Evolutionary conservation across 345 rosid species (phyloP), one percentile per base, ranked within the genome.

Genomic region (Gossypium mustelinum): DNA sequence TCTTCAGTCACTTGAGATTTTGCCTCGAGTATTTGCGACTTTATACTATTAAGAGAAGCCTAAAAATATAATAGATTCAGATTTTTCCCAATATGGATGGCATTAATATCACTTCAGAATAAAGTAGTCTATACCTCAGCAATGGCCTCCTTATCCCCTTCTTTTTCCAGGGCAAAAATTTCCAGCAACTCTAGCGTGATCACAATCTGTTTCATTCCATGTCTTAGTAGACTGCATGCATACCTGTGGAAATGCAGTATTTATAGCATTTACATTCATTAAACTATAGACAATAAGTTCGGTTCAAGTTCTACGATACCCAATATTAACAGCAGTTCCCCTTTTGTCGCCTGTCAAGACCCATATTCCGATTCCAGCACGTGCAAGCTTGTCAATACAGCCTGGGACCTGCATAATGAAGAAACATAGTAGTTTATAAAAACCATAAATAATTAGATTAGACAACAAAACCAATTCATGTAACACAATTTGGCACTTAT

Each of bases 271-370:
- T 67, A 73, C 24, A 1, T 51, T 71, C 68, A 68, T 44, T 29
- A 72, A 70, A 73, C 67, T 68, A 73, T 7, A 56, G 58, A 77
- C 34, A 44, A 59, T 25, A 47, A 45, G 2, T 66, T 7, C 39
- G 58, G 69, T 56, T 72, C 57, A 75, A 11, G 52, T 72, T 77
- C 18, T 17, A 7, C n/a, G 68, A 4, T 91, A 92, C 97, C 98
- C 98, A 2, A 92, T 92, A 83, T 92, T 94, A 61, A 94, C 77
- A 2, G 97, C 98, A 0, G 98, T 92, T 84, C 93, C 98, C 79
- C 86, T 86, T 86, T 89, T 92, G 79, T 94, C 98, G 0, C 98
- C 97, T 0, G 98, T 94, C 80, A 94, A 78, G 72, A 94, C 87
- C 98, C 98, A 94, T 84, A 94, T 72, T 78, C 85, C 88, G 13